Evolutionary conservation across 805 yeast species (phyloP), one percentile per base, ranked within the genome.

Genomic region (Ogataea allantospora): DNA sequence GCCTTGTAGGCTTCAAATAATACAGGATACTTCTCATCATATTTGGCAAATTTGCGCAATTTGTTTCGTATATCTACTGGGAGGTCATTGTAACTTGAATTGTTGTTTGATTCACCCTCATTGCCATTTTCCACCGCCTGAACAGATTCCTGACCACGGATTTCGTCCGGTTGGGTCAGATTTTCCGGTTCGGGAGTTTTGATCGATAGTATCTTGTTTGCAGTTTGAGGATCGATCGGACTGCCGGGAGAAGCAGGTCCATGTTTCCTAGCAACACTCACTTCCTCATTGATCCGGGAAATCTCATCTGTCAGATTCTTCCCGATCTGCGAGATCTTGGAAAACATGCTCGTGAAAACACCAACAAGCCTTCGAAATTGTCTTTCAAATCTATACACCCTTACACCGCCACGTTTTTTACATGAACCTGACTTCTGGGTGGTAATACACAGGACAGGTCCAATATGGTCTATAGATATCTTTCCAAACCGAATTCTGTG

Each of bases 11-110:
- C 96, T 29, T 83, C 83, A 34, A 88, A 70, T 11, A 91, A 66
- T 28, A 78, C 65, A 0, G 99, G 99, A 56, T 93, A 91, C 58
- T 88, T 88, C 34, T 83, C 83, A 58, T 91, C 98, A 59, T 89
- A 91, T 58, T 88, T 88, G 40, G 73, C 77, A 54, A 84, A 86
- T 64, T 87, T 89, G 39, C 73, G 72, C 59, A 88, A 61, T 52
- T 81, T 83, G 5, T 78, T 62, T 42, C 74, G 72, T 12, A 88
- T 62, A 4, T 73, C 77, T 2, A 73, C 71, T 0, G 87, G 77
- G 22, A 83, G 55, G 2, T 69, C 70, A n/a, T 12, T 10, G 13
- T 27, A 15, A 8, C 8, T n/a, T n/a, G n/a, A n/a, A n/a, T n/a
- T n/a, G n/a, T n/a, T n/a, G n/a, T n/a, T n/a, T n/a, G n/a, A n/a